Evolutionary conservation across 2,329 filamentous ascomycete genomes (phyloP).

Genomic region (Claviceps digitariae): DNA sequence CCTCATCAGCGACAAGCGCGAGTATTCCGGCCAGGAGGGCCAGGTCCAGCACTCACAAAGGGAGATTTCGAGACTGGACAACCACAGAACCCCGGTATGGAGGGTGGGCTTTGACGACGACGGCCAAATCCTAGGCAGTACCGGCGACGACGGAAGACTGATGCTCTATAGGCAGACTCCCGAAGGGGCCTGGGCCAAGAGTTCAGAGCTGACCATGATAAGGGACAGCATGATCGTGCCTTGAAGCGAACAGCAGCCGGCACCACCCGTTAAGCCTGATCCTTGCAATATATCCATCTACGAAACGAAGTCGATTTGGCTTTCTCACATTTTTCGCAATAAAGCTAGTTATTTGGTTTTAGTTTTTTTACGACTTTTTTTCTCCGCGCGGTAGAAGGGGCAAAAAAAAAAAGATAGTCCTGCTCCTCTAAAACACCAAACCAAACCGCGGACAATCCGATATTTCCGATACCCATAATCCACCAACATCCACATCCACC

Average conservation of each 20-base stretch:
- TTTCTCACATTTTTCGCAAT: too few relatives aligned
- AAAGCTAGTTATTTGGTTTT: too few relatives aligned
- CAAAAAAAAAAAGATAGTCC: too few relatives aligned
- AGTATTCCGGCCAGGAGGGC: constrained; percentile 45
- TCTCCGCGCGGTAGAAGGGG: too few relatives aligned
- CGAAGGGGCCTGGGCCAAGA: constrained; percentile 44
- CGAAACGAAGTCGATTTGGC: too few relatives aligned
- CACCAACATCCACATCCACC: too few relatives aligned
- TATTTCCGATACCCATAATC: too few relatives aligned
- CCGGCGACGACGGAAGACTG: constrained; percentile 60
- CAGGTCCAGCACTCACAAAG: constrained; percentile 50
- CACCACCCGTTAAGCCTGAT: neutral
- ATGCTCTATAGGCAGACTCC: constrained; percentile 48
- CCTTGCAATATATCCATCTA: too few relatives aligned
- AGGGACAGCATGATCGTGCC: constrained; percentile 39
- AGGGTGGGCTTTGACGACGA: constrained; percentile 56
- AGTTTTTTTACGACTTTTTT: too few relatives aligned
- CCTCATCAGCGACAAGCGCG: constrained; percentile 27
- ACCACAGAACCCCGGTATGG: constrained; percentile 61
- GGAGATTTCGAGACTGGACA: constrained; percentile 53
- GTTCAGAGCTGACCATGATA: constrained; percentile 44
- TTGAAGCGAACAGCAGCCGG: constrained; percentile 11
- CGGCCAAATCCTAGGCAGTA: constrained; percentile 61
- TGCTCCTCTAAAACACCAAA: too few relatives aligned
- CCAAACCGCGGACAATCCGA: too few relatives aligned